phyloP scores from a whole-genome alignment of 73 alveolate genomes.

The Uronychia binucleata region DNA sequence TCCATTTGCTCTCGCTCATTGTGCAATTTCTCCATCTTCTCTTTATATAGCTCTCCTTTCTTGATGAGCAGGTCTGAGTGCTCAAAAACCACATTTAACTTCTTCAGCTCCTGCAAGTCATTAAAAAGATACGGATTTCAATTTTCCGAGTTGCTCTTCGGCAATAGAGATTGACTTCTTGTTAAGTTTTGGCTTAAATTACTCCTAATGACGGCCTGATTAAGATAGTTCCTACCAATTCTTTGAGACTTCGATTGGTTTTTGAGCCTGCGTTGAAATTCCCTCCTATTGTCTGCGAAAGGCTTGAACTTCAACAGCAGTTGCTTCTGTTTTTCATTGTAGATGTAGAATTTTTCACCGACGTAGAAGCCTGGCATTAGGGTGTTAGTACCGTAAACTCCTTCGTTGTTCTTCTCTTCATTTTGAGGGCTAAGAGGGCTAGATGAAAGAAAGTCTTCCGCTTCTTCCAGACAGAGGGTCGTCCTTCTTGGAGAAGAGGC shows the following conservation, averaged over 20 bases:
- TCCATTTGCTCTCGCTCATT: background rate
- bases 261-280: background rate
- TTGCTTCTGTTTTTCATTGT: background rate
- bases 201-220: background rate
- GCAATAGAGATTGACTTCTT: background rate
- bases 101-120: background rate
- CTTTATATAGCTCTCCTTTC: constrained; percentile 4
- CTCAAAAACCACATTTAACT: background rate
- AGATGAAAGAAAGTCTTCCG: background rate
- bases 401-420: background rate
- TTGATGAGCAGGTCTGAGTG: background rate
- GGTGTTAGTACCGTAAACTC: too few relatives aligned
- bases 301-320: background rate
- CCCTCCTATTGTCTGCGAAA: background rate
- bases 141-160: background rate
- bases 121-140: background rate
- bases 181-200: background rate
- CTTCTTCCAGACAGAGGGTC: background rate
- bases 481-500: background rate
- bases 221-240: background rate
- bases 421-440: background rate
- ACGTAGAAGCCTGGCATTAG: background rate
- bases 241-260: background rate
- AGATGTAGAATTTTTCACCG: background rate
- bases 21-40: background rate